Percentiles rank a stretch among this genome's conserved stretches.
Evolutionary conservation across 2,329 filamentous ascomycete genomes (phyloP).

Genomic region (Cladosporium sp.): DNA sequence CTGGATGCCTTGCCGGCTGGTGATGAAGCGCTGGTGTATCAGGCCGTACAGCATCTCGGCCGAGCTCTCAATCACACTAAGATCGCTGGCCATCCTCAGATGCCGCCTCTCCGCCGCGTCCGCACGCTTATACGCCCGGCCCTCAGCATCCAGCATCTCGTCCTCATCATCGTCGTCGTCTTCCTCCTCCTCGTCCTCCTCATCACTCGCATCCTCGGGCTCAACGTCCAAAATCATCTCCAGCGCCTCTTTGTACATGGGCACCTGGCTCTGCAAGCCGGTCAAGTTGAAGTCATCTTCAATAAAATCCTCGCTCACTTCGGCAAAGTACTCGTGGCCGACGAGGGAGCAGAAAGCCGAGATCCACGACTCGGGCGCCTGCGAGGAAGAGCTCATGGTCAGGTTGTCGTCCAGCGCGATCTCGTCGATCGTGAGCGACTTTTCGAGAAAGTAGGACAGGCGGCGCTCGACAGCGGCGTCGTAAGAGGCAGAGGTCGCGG

Average conservation of each 20-base stretch:
- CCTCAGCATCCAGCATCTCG: conserved; percentile 58
- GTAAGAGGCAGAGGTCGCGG: conserved; percentile 14
- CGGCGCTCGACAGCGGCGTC: conserved; percentile 22
- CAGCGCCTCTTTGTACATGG: conserved; percentile 98
- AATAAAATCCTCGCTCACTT: conserved; percentile 98
- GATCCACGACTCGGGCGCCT: conserved; percentile 87
- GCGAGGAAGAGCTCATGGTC: conserved; percentile 58
- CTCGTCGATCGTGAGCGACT: conserved; percentile 30
- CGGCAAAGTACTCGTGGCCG: conserved; percentile 97
- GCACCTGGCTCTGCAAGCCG: conserved; percentile 88
- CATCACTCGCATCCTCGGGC: conserved; percentile 88
- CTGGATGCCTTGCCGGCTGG: conserved; percentile 91
- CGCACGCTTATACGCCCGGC: conserved; percentile 41
- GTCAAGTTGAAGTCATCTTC: conserved; percentile 99
- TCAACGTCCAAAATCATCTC: conserved; percentile 99
- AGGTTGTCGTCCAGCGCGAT: conserved; percentile 16
- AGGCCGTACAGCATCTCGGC: conserved; percentile 98
- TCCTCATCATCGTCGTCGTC: conserved; percentile 61
- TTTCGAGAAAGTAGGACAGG: conserved; percentile 33
- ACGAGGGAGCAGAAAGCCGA: conserved; percentile 93
- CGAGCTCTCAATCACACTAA: conserved; percentile 93
- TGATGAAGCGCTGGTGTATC: conserved; percentile 98
- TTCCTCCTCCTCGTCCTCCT: conserved; percentile 71
- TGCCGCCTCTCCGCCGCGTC: conserved; percentile 67
- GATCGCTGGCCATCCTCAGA: conserved; percentile 83